Conservation (phyloP, 345 rosid species). For the Arabis alpina region DNA sequence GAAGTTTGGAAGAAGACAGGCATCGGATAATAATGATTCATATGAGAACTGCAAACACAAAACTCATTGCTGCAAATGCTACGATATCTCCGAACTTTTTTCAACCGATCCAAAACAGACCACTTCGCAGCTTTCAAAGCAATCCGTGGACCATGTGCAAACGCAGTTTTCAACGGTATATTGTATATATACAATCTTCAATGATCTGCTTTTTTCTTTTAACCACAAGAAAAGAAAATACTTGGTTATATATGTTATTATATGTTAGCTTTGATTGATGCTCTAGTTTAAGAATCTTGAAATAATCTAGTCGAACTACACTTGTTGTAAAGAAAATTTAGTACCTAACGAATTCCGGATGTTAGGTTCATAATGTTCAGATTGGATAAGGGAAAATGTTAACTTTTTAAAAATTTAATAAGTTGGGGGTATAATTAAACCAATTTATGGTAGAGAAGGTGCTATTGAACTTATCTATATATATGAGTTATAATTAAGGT, state of each 20-base stretch:
- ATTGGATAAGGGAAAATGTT: no score
- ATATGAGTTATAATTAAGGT: constrained; percentile 1
- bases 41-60: constrained; percentile 11
- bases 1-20: constrained; percentile 23
- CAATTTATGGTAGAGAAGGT: background rate
- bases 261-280: no score
- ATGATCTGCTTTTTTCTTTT: background rate
- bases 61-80: constrained; percentile 33
- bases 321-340: no score
- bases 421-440: no score
- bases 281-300: no score
- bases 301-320: no score
- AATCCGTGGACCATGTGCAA: constrained; percentile 10
- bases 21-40: constrained; percentile 2
- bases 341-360: no score
- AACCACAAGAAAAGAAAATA: no score
- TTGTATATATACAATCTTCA: constrained; percentile 17
- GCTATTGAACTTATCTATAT: background rate
- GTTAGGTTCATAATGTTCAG: no score
- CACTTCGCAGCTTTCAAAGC: constrained; percentile 18
- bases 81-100: constrained; percentile 26
- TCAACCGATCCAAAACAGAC: background rate
- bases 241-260: no score
- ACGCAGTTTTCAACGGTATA: constrained; percentile 8
- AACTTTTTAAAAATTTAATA: no score